Percentiles rank a stretch among this genome's conserved stretches.
Evolutionary conservation across 495 filamentous ascomycete genomes (phyloP).

Genomic region (Annulohypoxylon bovei): DNA sequence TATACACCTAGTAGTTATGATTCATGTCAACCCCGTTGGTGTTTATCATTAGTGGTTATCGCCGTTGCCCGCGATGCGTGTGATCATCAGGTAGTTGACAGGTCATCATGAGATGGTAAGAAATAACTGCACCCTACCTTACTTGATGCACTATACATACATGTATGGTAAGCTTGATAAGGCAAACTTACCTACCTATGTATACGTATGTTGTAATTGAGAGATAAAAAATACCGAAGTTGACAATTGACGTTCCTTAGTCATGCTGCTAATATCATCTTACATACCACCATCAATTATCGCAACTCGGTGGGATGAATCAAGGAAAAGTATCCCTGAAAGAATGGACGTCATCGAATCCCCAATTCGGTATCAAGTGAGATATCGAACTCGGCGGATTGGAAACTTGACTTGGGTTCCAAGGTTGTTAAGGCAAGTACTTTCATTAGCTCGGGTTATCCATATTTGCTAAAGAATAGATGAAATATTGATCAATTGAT

Average conservation of each 20-base stretch:
- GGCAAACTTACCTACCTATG: neutral
- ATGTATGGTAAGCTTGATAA: conserved; percentile 15
- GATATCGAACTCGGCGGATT: neutral
- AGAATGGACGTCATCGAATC: conserved; percentile 22
- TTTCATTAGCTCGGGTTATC: neutral
- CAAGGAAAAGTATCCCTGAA: conserved; percentile 15
- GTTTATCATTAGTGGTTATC: neutral
- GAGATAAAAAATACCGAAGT: neutral
- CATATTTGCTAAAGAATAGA: neutral
- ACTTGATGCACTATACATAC: neutral
- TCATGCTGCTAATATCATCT: conserved; percentile 2
- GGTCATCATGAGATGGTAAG: conserved; percentile 7
- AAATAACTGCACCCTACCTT: neutral
- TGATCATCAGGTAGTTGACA: conserved; percentile 3
- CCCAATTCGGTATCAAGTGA: neutral
- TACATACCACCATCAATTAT: conserved; percentile 31
- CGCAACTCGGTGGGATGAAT: neutral
- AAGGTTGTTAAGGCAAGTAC: neutral
- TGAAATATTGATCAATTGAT: no score
- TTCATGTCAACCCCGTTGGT: neutral
- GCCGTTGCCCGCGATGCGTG: neutral
- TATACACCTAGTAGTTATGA: neutral
- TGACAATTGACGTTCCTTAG: neutral
- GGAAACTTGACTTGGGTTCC: neutral
- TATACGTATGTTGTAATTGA: neutral